A percentile compares a stretch with the other conserved stretches of the same genome.
phyloP scores from a whole-genome alignment of 2,329 filamentous ascomycete species.

The Botrytis medusae region DNA sequence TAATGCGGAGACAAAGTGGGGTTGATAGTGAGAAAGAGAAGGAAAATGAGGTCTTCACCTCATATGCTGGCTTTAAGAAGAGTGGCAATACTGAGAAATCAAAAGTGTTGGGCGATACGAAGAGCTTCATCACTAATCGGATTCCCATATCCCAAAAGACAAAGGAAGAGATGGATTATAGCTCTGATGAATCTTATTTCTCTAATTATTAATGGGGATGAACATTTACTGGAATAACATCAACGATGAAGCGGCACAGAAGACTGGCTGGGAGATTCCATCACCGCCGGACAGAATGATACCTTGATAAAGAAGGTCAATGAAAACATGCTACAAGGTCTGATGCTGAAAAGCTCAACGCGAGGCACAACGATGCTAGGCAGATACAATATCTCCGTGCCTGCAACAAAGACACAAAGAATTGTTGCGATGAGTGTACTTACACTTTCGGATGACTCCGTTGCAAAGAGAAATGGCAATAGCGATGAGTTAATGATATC shows the following conservation, averaged over 20 bases:
- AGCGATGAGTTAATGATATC: background rate
- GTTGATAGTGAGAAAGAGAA: background rate
- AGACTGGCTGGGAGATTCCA: background rate
- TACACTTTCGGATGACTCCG: background rate
- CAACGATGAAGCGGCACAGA: background rate
- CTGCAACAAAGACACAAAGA: background rate
- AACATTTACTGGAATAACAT: background rate
- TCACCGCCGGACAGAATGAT: background rate
- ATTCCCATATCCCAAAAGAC: background rate
- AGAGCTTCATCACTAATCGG: background rate
- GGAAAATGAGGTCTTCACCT: background rate
- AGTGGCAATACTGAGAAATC: background rate
- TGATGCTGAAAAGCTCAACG: background rate
- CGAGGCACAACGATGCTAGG: background rate
- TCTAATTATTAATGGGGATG: background rate
- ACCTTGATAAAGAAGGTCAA: background rate
- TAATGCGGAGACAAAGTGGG: background rate
- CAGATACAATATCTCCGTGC: background rate
- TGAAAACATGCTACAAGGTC: background rate
- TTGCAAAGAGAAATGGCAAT: background rate
- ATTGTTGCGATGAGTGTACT: background rate
- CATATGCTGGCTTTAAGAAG: background rate
- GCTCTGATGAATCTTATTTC: background rate
- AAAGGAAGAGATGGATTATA: background rate
- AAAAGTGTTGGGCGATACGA: background rate